Base-by-base conservation (phyloP, 305 asterid species). In the Coffea humblotiana region DNA sequence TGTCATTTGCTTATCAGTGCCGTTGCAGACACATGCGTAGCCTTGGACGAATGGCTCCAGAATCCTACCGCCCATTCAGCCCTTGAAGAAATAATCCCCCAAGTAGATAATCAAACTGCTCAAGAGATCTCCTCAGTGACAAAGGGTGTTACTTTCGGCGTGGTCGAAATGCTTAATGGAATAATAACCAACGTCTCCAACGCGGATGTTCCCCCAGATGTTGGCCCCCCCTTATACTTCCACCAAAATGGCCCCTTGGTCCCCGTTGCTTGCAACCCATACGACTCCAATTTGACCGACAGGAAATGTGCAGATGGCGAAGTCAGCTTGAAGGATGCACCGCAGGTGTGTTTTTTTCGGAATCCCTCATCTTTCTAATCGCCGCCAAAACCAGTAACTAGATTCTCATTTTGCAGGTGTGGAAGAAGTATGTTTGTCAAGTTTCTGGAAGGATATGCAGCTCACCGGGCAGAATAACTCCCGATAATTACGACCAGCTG, bases 41-140 rank as follows among this genome's bases (percentile, higher is more conserved):
- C 89, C 18, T 79, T 86, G 76, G 85, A 80, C 9, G 87, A 86
- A 35, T 86, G 89, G 89, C 84, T 71, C n/a, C 82, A 72, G 27
- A 86, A 79, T 73, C 87, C 89, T 21, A 72, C 12, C 9, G 85
- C 84, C 14, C n/a, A 63, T 73, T 81, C 89, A 56, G 80, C 87
- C 16, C 83, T 86, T 21, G 85, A 81, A 54, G 54, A 43, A 37
- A 72, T 86, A 61, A 81, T 86, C 63, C 89, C 89, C 2, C 76
- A 70, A 67, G 85, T 81, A 69, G 81, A 86, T 25, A 47, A 65
- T 27, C 10, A 48, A 67, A 81, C 76, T 45, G 83, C 87, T 45
- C 52, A 79, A 58, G 49, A 79, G 52, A 86, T 86, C 29, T 70
- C 73, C 40, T 51, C 77, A 4, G 82, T 80, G 15, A 79, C 89